Conservation (phyloP, 192 early-diverging fungal species). For the Coemansia sp. region DNA sequence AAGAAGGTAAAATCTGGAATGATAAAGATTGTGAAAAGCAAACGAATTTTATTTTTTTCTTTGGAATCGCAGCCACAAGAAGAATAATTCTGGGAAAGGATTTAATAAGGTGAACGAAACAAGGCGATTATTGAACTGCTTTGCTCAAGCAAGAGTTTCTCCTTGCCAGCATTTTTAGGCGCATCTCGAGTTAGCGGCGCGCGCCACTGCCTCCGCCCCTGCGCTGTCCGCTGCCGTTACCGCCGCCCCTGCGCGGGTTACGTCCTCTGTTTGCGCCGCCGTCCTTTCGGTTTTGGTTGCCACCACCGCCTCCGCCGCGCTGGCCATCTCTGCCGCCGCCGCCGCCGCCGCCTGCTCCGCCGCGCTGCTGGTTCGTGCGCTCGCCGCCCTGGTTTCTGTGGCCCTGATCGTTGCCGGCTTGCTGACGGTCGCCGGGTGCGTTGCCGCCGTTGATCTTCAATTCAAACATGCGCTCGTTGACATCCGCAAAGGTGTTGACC, state of each 20-base stretch:
- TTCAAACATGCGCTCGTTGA: slow-evolving; percentile 91
- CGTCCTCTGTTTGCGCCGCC: slow-evolving; percentile 28
- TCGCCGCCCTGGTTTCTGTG: slow-evolving; percentile 40
- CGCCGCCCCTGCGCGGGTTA: slow-evolving; percentile 15
- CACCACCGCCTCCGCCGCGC: slow-evolving; percentile 18
- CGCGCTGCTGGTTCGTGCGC: slow-evolving; percentile 45
- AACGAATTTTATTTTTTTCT: too few relatives aligned
- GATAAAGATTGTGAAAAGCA: too few relatives aligned
- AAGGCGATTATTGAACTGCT: too few relatives aligned
- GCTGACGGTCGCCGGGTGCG: slow-evolving; percentile 43
- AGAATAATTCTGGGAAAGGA: too few relatives aligned
- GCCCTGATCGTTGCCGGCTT: slow-evolving; percentile 33
- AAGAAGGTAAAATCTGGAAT: too few relatives aligned
- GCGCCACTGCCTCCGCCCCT: slow-evolving; percentile 20
- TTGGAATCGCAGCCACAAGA: too few relatives aligned
- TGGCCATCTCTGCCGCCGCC: slow-evolving; percentile 28
- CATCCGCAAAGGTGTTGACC: slow-evolving; percentile 81
- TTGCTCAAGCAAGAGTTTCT: too few relatives aligned
- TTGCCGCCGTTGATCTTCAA: slow-evolving; percentile 60
- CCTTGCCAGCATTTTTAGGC: neutral
- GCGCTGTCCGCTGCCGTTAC: slow-evolving; percentile 30
- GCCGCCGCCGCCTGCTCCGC: slow-evolving; percentile 22
- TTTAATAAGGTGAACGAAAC: too few relatives aligned
- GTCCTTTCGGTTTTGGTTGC: slow-evolving; percentile 28
- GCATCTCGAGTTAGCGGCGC: neutral